Evolutionary conservation across 768 basidiomycete genomes (phyloP), one percentile per base, ranked within the genome.

Genomic region (Phanerodontia chrysosporium): DNA sequence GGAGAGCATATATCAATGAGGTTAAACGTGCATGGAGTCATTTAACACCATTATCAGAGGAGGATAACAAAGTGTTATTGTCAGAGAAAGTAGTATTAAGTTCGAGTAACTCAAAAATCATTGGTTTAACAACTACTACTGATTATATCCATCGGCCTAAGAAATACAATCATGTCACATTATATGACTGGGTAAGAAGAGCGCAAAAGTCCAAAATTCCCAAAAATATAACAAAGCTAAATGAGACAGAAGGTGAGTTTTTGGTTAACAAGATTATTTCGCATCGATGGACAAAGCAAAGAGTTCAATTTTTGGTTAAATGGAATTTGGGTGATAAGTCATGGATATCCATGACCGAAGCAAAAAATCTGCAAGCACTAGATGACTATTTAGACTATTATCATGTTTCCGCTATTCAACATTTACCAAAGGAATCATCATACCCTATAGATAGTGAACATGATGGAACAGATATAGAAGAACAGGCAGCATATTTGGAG

Each of bases 141-240:
- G 7, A 51, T 14, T 35, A 35, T n/a, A 51, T 51, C 21, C 10
- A 51, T 16, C 18, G 49, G 18, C 27, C n/a, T 51, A 6, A 6
- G 28, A 21, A 48, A 9, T 25, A 25, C 24, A 22, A 48, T 5
- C 4, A 6, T 24, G 46, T 48, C 10, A 12, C 10, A 27, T 53
- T 70, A 5, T 69, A 68, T 62, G 65, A 68, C 25, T 69, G 62
- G 63, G 28, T 70, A 12, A 42, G 60, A 32, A 8, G 54, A 18
- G 49, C 45, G 2, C 21, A 29, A 6, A 62, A 62, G 42, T 12
- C 9, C 21, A 35, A 46, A 51, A 29, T 39, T 2, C 9, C 18
- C 28, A 55, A 18, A 16, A n/a, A 22, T 2, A 18, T 3, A 8
- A 22, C 32, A 16, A 36, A 51, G 22, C 22, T 24, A 3, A 14